Evolutionary conservation across 257 asterid species (phyloP).

Genomic region (Capsicum rhomboideum): DNA sequence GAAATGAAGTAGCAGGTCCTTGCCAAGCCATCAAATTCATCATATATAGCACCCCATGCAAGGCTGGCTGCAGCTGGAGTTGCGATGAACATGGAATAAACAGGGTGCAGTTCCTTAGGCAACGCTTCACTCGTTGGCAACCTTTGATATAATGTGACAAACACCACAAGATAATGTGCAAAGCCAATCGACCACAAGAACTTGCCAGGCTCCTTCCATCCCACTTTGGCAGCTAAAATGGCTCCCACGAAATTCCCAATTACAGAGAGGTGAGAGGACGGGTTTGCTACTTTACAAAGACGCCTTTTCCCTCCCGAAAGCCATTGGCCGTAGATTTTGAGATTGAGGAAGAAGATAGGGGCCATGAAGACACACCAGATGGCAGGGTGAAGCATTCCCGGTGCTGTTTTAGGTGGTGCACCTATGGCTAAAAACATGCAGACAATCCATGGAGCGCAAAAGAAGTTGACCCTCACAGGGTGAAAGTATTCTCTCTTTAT

Average conservation of each 20-base stretch:
- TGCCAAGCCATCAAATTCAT: constrained; percentile 72
- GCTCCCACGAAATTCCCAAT: constrained; percentile 94
- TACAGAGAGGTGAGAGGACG: constrained; percentile 80
- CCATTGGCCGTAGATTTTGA: constrained; percentile 92
- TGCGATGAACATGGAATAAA: constrained; percentile 89
- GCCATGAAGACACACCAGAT: constrained; percentile 60
- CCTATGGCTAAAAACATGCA: constrained; percentile 95
- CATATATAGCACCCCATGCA: constrained; percentile 88
- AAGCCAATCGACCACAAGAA: constrained; percentile 86
- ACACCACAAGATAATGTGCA: constrained; percentile 85
- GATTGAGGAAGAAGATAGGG: constrained; percentile 66
- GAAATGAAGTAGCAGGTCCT: constrained; percentile 89
- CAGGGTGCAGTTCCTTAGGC: constrained; percentile 92
- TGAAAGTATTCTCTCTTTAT: constrained; percentile 82
- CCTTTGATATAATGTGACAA: constrained; percentile 84
- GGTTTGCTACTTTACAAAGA: constrained; percentile 71
- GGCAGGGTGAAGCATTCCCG: constrained; percentile 45
- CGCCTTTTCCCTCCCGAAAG: constrained; percentile 86
- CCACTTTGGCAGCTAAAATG: constrained; percentile 73
- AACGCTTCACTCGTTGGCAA: constrained; percentile 80
- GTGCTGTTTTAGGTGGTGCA: constrained; percentile 31
- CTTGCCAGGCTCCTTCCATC: constrained; percentile 83
- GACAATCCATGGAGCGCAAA: constrained; percentile 87
- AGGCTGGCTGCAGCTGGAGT: constrained; percentile 93
- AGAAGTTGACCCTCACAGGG: constrained; percentile 84